Evolutionary conservation across 1,139 yeast genomes (phyloP).

Genomic region (Geotrichum candidum): DNA sequence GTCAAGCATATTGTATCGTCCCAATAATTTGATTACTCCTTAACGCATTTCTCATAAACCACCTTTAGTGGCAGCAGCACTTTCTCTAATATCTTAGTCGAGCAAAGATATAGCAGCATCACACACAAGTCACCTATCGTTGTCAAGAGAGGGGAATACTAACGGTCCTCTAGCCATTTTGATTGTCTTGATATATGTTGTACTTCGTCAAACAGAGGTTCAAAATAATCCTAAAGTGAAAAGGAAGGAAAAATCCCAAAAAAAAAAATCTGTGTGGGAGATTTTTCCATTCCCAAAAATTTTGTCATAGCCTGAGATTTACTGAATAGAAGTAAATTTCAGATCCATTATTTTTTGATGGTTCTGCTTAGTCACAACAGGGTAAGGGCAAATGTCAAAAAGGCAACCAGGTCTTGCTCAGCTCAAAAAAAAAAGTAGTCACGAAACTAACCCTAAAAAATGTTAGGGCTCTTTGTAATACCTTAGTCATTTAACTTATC

Average conservation of each 20-base stretch:
- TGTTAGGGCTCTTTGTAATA: background rate
- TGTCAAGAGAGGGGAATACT: slow-evolving; percentile 35
- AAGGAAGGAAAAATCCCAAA: slow-evolving; percentile 6
- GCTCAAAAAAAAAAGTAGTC: background rate
- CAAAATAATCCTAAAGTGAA: slow-evolving; percentile 3
- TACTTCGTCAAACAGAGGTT: slow-evolving; percentile 9
- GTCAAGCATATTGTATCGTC: background rate
- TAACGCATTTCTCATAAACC: background rate
- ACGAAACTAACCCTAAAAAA: background rate
- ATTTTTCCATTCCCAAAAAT: slow-evolving; percentile 3
- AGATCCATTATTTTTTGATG: background rate
- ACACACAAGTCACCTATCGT: background rate
- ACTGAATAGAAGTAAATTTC: slow-evolving; percentile 2
- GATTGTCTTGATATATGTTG: slow-evolving; percentile 19
- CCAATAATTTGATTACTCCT: background rate
- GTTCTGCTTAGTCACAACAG: background rate
- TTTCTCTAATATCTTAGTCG: background rate
- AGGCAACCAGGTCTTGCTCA: background rate
- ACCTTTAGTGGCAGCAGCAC: background rate
- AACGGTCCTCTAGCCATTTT: slow-evolving; percentile 97
- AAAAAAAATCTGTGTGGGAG: slow-evolving; percentile 1
- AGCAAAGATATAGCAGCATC: background rate
- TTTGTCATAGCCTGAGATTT: slow-evolving; percentile 9
- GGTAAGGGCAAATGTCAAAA: background rate
- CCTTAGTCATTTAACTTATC: background rate